These are phyloP conservation scores for Leishmania arabica DNA, from an alignment of 208 protist genomes.

Conservation along the genomic window DNA sequence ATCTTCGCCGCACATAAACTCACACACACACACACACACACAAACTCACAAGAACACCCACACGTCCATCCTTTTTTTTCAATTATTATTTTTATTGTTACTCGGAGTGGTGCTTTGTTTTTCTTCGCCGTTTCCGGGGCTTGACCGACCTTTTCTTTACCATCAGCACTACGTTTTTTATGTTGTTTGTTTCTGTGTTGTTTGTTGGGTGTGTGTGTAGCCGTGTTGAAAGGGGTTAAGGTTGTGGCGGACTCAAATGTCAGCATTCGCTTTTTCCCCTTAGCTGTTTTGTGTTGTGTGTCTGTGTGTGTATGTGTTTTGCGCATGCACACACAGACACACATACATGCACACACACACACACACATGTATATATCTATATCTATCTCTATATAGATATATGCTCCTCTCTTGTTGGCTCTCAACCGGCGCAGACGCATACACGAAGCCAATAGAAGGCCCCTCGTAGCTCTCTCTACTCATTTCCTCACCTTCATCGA, in stretches of 20 bases:
- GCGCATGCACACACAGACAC: too few species aligned
- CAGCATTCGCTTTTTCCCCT: too few species aligned
- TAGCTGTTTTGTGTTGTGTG: neutral
- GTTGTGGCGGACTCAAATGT: neutral
- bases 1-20: too few species aligned
- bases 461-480: neutral
- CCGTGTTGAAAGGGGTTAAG: neutral
- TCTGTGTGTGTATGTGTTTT: too few species aligned
- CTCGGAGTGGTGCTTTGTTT: neutral
- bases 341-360: too few species aligned
- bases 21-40: too few species aligned
- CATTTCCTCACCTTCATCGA: neutral
- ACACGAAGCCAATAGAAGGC: neutral
- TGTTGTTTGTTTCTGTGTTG: too few species aligned
- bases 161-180: neutral
- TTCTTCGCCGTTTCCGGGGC: neutral
- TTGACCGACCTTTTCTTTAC: neutral
- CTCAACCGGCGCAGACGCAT: neutral
- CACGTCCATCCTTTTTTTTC: too few species aligned
- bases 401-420: neutral
- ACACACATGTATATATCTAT: too few species aligned
- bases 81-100: neutral
- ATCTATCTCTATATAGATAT: neutral
- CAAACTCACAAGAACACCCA: too few species aligned
- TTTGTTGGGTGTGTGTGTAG: too few species aligned